Evolutionary conservation across 2,329 filamentous ascomycete species (phyloP).

Genomic region (Diaporthe vexans): DNA sequence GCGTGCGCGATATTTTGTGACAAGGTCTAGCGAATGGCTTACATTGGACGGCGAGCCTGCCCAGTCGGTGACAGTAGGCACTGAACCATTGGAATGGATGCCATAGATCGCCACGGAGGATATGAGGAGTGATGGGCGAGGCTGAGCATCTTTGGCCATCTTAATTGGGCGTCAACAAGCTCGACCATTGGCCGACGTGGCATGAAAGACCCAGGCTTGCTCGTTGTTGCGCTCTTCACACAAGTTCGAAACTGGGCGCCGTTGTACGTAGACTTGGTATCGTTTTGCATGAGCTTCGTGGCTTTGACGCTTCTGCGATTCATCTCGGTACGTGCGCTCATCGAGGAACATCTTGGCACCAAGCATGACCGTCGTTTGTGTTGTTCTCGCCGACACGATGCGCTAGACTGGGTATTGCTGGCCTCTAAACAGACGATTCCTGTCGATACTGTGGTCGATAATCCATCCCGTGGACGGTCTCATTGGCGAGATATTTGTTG

Average conservation of each 20-base stretch:
- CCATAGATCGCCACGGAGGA: neutral
- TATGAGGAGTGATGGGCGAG: neutral
- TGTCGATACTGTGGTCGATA: neutral
- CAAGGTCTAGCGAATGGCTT: too few relatives aligned
- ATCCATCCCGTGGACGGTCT: neutral
- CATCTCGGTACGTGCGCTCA: neutral
- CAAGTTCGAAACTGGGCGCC: neutral
- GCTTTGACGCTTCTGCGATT: neutral
- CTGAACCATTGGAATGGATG: neutral
- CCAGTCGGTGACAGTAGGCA: neutral
- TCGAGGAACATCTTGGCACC: neutral
- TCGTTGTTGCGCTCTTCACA: neutral
- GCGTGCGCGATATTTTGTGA: neutral
- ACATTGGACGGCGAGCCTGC: neutral
- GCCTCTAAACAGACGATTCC: too few relatives aligned
- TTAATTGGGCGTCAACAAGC: too few relatives aligned
- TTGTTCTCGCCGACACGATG: neutral
- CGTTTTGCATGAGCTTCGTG: neutral
- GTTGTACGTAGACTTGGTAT: neutral
- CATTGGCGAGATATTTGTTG: neutral
- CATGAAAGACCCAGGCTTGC: neutral
- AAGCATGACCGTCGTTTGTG: neutral
- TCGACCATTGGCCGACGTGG: neutral
- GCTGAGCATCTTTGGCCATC: neutral
- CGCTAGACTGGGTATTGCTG: neutral